Evolutionary conservation across 306 rosid genomes (phyloP), one percentile per base, ranked within the genome.

Genomic region (Citrullus colocynthis): DNA sequence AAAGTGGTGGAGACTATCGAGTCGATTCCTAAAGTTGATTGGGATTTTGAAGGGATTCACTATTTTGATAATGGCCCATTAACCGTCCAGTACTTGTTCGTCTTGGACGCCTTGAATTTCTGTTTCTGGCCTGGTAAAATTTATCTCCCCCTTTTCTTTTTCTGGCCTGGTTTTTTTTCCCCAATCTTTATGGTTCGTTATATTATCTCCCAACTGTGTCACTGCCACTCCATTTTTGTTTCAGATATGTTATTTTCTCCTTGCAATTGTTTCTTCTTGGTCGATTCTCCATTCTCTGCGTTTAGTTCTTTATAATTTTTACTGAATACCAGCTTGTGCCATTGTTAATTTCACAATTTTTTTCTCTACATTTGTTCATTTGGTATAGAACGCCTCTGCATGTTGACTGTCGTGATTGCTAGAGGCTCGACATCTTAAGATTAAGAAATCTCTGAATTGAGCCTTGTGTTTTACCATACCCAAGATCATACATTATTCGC

Each of bases 1-100:
- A 92, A 86, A 82, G 90, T 90, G 56, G 97, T 89, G 79, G 86
- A 74, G 66, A 75, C 82, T 5, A 89, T 95, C 3, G 96, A 89
- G 8, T 76, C 85, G 60, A 89, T 95, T 82, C 98, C 98, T 14
- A 89, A 86, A 83, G 95, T 95, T 44, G 84, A 85, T 57, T 95
- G 98, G 97, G 96, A 95, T 86, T 95, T 95, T 51, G 98, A 95
- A 89, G 98, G 98, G 87, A 95, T 95, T 89, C 98, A 95, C 81
- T 95, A 88, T 71, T 92, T 95, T 64, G 98, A 92, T 21, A 88
- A 92, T 73, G 97, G 97, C 17, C 98, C 97, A 4, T 91, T 92
- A 79, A 90, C 98, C 34, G 96, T 92, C 78, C 98, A 95, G 86
- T 95, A 92, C 84, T 83, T 95, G 74, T 81, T 95, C 74, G 98